Percentiles rank a stretch among this genome's conserved stretches.
Evolutionary conservation across 441 rosid genomes (phyloP).

Genomic region (Adansonia madagascariensis): DNA sequence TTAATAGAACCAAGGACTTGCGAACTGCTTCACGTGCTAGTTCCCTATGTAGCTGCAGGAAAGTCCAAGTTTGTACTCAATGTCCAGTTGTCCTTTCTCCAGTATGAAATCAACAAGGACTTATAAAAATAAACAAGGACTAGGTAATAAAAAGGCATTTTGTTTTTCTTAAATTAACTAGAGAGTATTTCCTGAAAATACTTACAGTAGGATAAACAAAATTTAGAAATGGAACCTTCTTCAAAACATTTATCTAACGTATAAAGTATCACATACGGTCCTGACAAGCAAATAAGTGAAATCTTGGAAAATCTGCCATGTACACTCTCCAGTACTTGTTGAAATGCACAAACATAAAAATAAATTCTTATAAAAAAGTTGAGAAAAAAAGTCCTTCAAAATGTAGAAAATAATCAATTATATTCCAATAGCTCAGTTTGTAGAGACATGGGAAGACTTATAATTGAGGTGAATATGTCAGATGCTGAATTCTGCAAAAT

Average conservation of each 20-base stretch:
- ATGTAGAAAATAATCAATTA: constrained; percentile 1
- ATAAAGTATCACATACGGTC: background rate
- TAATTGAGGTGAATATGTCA: background rate
- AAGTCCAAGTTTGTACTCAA: constrained; percentile 12
- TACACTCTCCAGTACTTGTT: background rate
- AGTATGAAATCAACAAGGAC: constrained; percentile 9
- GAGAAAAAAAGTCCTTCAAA: background rate
- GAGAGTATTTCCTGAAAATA: background rate
- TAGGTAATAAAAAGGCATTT: background rate
- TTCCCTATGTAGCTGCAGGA: constrained; percentile 73
- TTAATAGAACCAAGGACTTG: constrained; percentile 81
- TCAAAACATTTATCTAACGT: background rate
- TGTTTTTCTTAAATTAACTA: background rate
- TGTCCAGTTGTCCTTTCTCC: background rate
- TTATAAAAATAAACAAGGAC: background rate
- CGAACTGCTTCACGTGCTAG: constrained; percentile 84
- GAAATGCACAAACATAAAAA: background rate
- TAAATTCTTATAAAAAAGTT: constrained; percentile 1
- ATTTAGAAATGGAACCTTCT: background rate
- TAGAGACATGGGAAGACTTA: background rate
- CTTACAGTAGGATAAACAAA: background rate
- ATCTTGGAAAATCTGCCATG: background rate
- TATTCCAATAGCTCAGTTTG: background rate
- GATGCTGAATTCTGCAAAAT: constrained; percentile 9
- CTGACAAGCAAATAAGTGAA: background rate